These are phyloP conservation scores for Lachancea cidri DNA, from an alignment of 805 yeast species.

Conservation along the genomic window DNA sequence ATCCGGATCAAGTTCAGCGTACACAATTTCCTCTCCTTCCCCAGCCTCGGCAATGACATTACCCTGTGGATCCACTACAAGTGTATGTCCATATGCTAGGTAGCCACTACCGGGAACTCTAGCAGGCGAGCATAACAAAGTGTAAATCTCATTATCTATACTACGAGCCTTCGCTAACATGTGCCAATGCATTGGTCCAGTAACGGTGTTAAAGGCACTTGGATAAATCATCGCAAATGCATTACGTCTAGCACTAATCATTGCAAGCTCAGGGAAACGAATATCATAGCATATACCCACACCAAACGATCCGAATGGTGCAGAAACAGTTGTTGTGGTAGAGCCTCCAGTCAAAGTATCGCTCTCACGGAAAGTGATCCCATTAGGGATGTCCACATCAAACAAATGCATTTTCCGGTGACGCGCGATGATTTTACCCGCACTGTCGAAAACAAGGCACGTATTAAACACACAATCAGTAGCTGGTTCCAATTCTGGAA, in stretches of 20 bases:
- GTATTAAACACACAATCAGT: constrained; percentile 64
- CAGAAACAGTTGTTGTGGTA: constrained; percentile 60
- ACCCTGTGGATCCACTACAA: constrained; percentile 61
- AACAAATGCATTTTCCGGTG: constrained; percentile 90
- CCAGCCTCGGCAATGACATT: constrained; percentile 65
- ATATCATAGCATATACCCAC: constrained; percentile 82
- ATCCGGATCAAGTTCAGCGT: constrained; percentile 66
- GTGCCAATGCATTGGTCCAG: constrained; percentile 84
- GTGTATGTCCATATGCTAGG: constrained; percentile 63
- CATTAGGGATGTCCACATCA: constrained; percentile 88
- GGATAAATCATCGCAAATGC: constrained; percentile 78
- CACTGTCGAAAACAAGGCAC: constrained; percentile 61
- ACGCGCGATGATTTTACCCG: constrained; percentile 75
- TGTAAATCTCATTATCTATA: constrained; percentile 67
- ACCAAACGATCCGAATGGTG: constrained; percentile 50
- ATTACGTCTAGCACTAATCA: constrained; percentile 59
- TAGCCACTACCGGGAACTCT: constrained; percentile 58
- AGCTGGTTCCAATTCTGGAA: constrained; percentile 67
- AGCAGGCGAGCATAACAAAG: constrained; percentile 83
- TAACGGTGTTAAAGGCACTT: constrained; percentile 78
- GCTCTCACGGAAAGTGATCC: constrained; percentile 83
- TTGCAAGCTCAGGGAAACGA: constrained; percentile 74
- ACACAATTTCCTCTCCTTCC: constrained; percentile 69
- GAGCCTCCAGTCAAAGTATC: constrained; percentile 70
- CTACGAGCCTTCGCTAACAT: constrained; percentile 68